Conservation (phyloP, 495 filamentous ascomycete species). For the Aspergillus haitiensis region DNA sequence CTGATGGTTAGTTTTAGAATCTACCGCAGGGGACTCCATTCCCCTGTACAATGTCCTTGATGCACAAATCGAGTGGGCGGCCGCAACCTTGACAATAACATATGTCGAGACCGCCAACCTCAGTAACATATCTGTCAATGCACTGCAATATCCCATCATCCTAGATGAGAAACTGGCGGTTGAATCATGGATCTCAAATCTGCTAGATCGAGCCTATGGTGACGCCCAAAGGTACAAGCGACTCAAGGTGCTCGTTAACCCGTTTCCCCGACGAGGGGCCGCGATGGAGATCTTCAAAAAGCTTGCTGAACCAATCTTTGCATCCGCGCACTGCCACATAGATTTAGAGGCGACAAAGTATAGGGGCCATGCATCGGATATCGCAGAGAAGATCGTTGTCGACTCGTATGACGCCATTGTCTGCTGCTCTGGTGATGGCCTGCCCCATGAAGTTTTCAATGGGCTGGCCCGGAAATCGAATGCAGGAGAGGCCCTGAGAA, state of each 20-base stretch:
- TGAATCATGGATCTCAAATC: slow-evolving; percentile 57
- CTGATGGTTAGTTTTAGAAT: background rate
- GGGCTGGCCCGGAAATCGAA: slow-evolving; percentile 75
- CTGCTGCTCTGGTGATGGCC: slow-evolving; percentile 88
- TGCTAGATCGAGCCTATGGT: slow-evolving; percentile 75
- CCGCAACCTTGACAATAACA: slow-evolving; percentile 60
- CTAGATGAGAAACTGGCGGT: slow-evolving; percentile 50
- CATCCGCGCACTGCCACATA: slow-evolving; percentile 73
- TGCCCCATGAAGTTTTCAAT: slow-evolving; percentile 96
- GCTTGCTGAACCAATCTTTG: slow-evolving; percentile 78
- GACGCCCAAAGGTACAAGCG: slow-evolving; percentile 66
- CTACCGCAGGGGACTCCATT: slow-evolving; percentile 42
- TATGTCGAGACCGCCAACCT: slow-evolving; percentile 64
- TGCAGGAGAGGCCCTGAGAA: slow-evolving; percentile 68
- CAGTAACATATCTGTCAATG: slow-evolving; percentile 55
- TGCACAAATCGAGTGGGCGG: slow-evolving; percentile 60
- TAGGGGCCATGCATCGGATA: slow-evolving; percentile 73
- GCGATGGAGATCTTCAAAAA: slow-evolving; percentile 72
- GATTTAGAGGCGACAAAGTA: slow-evolving; percentile 74
- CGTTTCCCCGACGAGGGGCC: slow-evolving; percentile 79
- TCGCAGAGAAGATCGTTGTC: slow-evolving; percentile 74
- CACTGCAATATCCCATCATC: slow-evolving; percentile 62
- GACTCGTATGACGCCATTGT: slow-evolving; percentile 79
- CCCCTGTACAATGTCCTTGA: slow-evolving; percentile 85
- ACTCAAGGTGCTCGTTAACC: slow-evolving; percentile 89